Evolutionary conservation across 768 basidiomycete species (phyloP).

Genomic region (Boletellus emodensis): DNA sequence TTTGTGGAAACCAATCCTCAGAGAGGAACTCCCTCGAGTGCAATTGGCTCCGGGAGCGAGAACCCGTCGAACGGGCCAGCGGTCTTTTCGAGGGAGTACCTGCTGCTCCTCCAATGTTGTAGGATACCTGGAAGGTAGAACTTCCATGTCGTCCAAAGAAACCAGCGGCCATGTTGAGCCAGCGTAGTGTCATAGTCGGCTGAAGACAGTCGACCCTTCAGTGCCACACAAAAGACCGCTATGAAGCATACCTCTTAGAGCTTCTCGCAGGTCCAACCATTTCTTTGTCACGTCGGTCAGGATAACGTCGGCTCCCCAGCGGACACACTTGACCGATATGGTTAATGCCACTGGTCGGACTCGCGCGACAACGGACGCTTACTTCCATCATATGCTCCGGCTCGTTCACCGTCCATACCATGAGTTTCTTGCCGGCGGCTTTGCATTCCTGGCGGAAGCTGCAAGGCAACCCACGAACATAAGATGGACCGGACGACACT

Average conservation of each 20-base stretch:
- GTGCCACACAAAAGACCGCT: not conserved
- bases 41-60: slow-evolving; percentile 23
- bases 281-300: slow-evolving; percentile 70
- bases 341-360: not conserved
- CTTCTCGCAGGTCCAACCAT: slow-evolving; percentile 61
- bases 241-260: slow-evolving; percentile 47
- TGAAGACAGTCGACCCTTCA: slow-evolving; percentile 22
- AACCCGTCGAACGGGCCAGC: slow-evolving; percentile 53
- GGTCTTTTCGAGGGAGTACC: slow-evolving; percentile 41
- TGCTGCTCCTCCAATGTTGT: slow-evolving; percentile 25
- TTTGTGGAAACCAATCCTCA: slow-evolving; percentile 5
- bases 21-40: slow-evolving; percentile 12
- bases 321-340: slow-evolving; percentile 49
- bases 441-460: slow-evolving; percentile 84
- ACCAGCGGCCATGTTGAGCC: slow-evolving; percentile 59
- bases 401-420: slow-evolving; percentile 97
- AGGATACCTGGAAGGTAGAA: slow-evolving; percentile 54
- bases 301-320: slow-evolving; percentile 77
- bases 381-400: slow-evolving; percentile 89
- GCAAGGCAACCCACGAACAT: slow-evolving; percentile 7
- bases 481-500: not conserved
- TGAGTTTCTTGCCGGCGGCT: slow-evolving; percentile 71
- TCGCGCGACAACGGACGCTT: slow-evolving; percentile 17
- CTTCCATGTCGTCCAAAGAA: slow-evolving; percentile 66
- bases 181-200: slow-evolving; percentile 66